Evolutionary conservation across 306 rosid species (phyloP).

Genomic region (Sicyos baderoa): DNA sequence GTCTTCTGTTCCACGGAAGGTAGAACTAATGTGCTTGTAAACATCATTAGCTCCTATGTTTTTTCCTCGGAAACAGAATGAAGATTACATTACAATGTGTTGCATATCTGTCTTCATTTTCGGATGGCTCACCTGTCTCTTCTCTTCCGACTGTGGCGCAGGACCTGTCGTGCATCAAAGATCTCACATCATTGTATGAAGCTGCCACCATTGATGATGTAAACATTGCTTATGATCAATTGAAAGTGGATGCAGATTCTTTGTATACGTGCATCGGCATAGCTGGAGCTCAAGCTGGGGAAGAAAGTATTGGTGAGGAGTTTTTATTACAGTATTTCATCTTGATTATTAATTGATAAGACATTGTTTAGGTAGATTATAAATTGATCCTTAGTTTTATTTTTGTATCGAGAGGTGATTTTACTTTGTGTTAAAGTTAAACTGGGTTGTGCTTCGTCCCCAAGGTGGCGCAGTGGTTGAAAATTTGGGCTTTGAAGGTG

Average conservation of each 20-base stretch:
- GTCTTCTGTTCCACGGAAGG: conserved; percentile 95
- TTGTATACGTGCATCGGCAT: conserved; percentile 80
- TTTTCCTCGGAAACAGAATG: neutral
- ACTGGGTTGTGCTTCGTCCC: neutral
- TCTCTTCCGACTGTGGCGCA: conserved; percentile 37
- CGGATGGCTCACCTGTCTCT: neutral
- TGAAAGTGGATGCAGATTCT: conserved; percentile 77
- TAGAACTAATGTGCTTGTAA: conserved; percentile 30
- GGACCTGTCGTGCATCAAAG: conserved; percentile 94
- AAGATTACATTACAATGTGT: conserved; percentile 4
- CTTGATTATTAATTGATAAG: neutral
- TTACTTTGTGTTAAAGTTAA: neutral
- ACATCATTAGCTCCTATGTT: conserved; percentile 11
- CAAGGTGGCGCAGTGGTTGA: no score
- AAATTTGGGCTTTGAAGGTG: no score
- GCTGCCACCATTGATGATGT: conserved; percentile 67
- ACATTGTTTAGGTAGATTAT: neutral
- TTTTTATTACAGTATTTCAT: conserved; percentile 19
- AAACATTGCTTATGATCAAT: conserved; percentile 78
- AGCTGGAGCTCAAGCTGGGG: conserved; percentile 76
- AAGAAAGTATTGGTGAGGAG: conserved; percentile 46
- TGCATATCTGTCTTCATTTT: neutral
- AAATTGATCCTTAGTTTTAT: neutral
- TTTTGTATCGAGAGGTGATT: neutral
- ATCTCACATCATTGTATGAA: conserved; percentile 65